These are phyloP conservation scores for Penicillium sp. DNA, from an alignment of 2,329 filamentous ascomycete genomes.

Conservation along the genomic window DNA sequence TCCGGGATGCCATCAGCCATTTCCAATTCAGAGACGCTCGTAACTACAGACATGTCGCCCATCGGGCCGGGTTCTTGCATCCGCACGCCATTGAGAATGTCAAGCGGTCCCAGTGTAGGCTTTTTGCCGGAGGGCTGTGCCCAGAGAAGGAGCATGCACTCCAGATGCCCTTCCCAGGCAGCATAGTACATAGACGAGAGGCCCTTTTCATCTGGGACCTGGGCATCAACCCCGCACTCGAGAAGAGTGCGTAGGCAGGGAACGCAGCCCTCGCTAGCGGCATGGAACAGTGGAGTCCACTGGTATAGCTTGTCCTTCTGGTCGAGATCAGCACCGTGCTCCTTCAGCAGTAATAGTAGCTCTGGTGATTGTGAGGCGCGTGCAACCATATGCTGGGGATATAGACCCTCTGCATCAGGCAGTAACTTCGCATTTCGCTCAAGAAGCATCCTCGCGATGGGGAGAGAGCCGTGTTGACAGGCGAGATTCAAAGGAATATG, in stretches of 20 bases:
- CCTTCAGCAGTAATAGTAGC: slow-evolving; percentile 74
- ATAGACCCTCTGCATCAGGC: slow-evolving; percentile 94
- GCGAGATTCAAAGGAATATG: slow-evolving; percentile 93
- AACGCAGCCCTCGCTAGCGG: slow-evolving; percentile 92
- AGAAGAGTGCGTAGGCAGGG: slow-evolving; percentile 80
- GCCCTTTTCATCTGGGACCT: slow-evolving; percentile 84
- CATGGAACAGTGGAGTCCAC: slow-evolving; percentile 95
- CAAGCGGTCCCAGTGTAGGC: slow-evolving; percentile 29
- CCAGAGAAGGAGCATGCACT: slow-evolving; percentile 84
- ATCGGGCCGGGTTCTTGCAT: slow-evolving; percentile 25
- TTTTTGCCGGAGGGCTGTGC: slow-evolving; percentile 29
- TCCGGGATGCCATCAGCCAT: slow-evolving; percentile 80
- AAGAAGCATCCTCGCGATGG: slow-evolving; percentile 80
- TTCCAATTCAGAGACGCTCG: slow-evolving; percentile 59
- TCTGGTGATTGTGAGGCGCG: slow-evolving; percentile 79
- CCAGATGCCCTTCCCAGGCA: slow-evolving; percentile 93
- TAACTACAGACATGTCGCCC: slow-evolving; percentile 27
- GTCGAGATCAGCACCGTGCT: slow-evolving; percentile 84
- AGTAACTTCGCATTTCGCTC: slow-evolving; percentile 76
- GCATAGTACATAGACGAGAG: slow-evolving; percentile 97
- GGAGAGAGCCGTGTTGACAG: slow-evolving; percentile 84
- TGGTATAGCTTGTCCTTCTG: slow-evolving; percentile 94
- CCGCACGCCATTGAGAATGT: slow-evolving; percentile 34
- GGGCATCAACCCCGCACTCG: slow-evolving; percentile 72
- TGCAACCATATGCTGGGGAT: slow-evolving; percentile 94